Base-by-base conservation (phyloP, 2,329 filamentous ascomycete genomes). In the Venturia pyrina region DNA sequence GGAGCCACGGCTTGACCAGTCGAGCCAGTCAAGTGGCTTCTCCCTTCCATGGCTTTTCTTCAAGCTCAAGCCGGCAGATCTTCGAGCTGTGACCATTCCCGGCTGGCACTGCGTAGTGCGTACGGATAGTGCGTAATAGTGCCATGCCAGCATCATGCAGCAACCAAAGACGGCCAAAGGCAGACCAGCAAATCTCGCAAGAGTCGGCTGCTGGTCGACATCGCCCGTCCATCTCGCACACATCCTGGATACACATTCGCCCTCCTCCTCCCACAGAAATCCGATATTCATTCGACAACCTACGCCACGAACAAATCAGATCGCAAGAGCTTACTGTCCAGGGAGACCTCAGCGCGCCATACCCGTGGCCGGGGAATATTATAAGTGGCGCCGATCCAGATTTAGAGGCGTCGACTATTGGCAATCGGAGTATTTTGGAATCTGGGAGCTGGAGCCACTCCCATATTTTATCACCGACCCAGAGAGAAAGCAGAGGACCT, bases 21-120 rank as follows among this genome's bases (percentile, higher is more conserved):
- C 28, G 28, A 28, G 28, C 4, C 28, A 4, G n/a, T n/a, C n/a
- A n/a, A n/a, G 37, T 43, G 13, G 40, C 40, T 17, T 43, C 21
- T 10, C 6, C 13, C 10, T 8, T n/a, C 17, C 28, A 32, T 37
- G 53, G 32, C 32, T 37, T 19, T 59, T 59, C 53, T 59, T 37
- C 28, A 59, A 37, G 53, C 32, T 37, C 53, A 59, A 37, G 53
- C 53, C 28, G 53, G 53, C 53, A 59, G 53, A 59, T 57, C 53
- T 34, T 59, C 15, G 53, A 37, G 53, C 53, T 8, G 53, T 59
- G 53, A 59, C 32, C 28, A 59, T 37, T 59, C 53, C 53, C 28
- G 53, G 15, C 28, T 37, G 15, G 8, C 10, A 59, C 32, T 37
- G 53, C 53, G 32, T 59, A 1, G 3, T 4, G 5, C 19, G 8